Evolutionary conservation across 2,329 filamentous ascomycete species (phyloP), one percentile per base, ranked within the genome.

Genomic region (Aaosphaeria arxii): DNA sequence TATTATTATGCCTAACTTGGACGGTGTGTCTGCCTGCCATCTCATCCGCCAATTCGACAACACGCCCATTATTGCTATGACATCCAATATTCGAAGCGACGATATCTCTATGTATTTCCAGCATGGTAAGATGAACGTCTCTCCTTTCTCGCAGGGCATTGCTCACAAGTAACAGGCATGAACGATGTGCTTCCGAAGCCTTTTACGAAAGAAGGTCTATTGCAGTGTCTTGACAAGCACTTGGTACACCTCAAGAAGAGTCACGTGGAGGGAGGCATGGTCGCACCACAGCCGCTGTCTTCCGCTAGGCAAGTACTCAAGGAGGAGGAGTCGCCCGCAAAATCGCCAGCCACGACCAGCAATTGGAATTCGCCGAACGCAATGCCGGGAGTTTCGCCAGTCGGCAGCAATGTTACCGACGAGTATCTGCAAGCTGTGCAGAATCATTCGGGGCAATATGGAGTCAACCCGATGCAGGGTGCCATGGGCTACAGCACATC

Each of bases 101-200:
- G 94, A 99, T 67, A 95, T 97, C 52, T 89, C 92, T 46, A 91
- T 95, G 74, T 99, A 99, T 68, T 97, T 96, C 74, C 86, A 92
- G 62, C 91, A 95, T 74, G 94, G 91, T 94, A 80, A 77, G 86
- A 63, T 5, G 24, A 5, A 7, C 13, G 33, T 4, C 29, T 11
- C 17, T 30, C 28, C 31, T 39, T 24, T 28, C 6, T 6, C 17
- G 11, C 6, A 13, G 32, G 39, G 6, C n/a, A 17, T 29, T n/a
- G 32, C 60, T 73, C 47, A 77, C 58, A 32, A 13, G 4, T 30
- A 24, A 24, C 58, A 96, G 91, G 92, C 40, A 96, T 99, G 91
- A 95, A 96, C 64, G 94, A 96, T 64, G 92, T 99, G 13, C 76
- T 99, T 51, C 92, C 94, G 0, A 99, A 99, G 66, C 94, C 94